Evolutionary conservation across 148 eudicot genomes (phyloP), one percentile per base, ranked within the genome.

Genomic region (Fagopyrum esculentum): DNA sequence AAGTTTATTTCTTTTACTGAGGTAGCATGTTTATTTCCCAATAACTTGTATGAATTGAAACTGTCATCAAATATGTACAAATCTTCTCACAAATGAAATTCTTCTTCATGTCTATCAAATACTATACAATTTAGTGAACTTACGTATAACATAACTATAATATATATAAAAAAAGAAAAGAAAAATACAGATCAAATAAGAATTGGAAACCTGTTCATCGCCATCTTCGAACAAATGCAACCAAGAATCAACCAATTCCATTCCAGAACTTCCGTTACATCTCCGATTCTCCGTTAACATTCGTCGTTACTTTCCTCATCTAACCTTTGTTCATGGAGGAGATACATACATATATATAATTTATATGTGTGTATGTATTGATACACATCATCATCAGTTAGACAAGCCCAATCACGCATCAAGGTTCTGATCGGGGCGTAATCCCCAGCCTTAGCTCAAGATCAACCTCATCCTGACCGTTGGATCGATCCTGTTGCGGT

Each of bases 391-490:
- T 35, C 40, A 35, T 35, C 40, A 35, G 40, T 35, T 35, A 35
- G 40, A 35, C 40, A 35, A 35, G 40, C 40, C 40, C 0, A 35
- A 35, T 35, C 40, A 35, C 40, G 40, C 40, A 35, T 35, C 40
- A 35, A 35, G 40, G 40, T 35, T 35, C 40, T 35, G 40, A 35
- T 35, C 40, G 40, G 40, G 40, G 40, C 40, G 40, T 35, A 0
- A 35, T 35, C 12, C 71, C 71, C 2, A 66, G 47, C 71, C 71
- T 66, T 5, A 66, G 71, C 71, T 66, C 71, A 8, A 66, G 71
- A 43, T 66, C 71, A 6, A 66, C 46, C 8, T 66, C 52, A 7
- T 49, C 52, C 12, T 35, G 40, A 35, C 40, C 40, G 40, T 35
- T 35, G 40, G 40, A 35, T 35, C 1, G 40, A 35, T 35, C 57